These are phyloP conservation scores for Camellia japonica DNA, from an alignment of 148 eudicot species.

Conservation along the genomic window DNA sequence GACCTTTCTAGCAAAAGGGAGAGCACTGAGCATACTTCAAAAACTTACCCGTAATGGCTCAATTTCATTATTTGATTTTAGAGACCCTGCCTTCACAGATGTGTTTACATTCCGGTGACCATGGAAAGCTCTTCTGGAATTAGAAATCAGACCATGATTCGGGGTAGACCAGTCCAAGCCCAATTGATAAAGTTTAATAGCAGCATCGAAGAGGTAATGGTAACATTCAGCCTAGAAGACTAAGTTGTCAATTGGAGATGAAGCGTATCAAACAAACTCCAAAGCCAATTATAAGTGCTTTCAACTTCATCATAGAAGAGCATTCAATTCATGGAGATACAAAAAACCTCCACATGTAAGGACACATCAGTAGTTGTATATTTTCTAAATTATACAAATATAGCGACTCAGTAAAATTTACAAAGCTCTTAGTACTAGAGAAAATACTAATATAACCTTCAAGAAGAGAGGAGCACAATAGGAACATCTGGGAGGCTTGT, in stretches of 20 bases:
- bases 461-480: constrained; percentile 87
- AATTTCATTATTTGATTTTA: constrained; percentile 14
- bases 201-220: constrained; percentile 94
- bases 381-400: too few species aligned
- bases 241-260: constrained; percentile 10
- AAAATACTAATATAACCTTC: constrained; percentile 44
- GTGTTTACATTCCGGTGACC: constrained; percentile 19
- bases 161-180: constrained; percentile 85
- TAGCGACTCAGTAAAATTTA: too few species aligned
- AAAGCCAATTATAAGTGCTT: neutral
- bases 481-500: constrained; percentile 93
- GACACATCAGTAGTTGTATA: too few species aligned
- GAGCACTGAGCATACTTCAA: constrained; percentile 3
- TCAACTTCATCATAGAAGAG: neutral
- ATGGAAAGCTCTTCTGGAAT: constrained; percentile 29
- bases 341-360: too few species aligned
- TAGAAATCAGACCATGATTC: constrained; percentile 62
- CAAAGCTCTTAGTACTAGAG: too few species aligned
- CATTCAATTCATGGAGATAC: neutral
- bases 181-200: constrained; percentile 80
- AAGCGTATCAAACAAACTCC: neutral
- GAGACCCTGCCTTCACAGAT: constrained; percentile 24
- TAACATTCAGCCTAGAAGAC: constrained; percentile 83
- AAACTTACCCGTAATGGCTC: constrained; percentile 40
- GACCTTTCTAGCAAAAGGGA: constrained; percentile 2